phyloP scores from a whole-genome alignment of 441 rosid species.

The Erodium texanum region DNA sequence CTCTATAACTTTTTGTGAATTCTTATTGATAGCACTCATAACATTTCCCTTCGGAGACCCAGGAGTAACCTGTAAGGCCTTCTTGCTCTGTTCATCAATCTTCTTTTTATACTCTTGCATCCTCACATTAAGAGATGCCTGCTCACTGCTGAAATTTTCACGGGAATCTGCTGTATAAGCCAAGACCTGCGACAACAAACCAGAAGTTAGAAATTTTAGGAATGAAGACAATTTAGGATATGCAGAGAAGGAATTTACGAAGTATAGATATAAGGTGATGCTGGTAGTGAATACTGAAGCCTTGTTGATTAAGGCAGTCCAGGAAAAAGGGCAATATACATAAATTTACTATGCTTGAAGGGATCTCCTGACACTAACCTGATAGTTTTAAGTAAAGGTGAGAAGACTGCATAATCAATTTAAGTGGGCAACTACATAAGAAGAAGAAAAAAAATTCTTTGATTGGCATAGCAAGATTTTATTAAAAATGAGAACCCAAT shows the following conservation, averaged over 20 bases:
- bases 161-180: conserved; percentile 92
- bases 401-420: not conserved
- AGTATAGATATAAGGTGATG: not conserved
- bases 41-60: conserved; percentile 97
- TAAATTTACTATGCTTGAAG: not conserved
- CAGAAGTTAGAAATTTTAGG: conserved; percentile 4
- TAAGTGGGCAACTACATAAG: not conserved
- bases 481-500: no score
- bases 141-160: conserved; percentile 92
- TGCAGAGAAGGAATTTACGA: not conserved
- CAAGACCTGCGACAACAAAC: conserved; percentile 52
- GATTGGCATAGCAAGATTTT: no score
- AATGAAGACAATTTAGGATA: conserved; percentile 2
- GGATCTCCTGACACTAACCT: not conserved
- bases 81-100: conserved; percentile 87
- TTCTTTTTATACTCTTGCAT: conserved; percentile 98
- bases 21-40: conserved; percentile 89
- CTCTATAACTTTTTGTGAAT: conserved; percentile 98
- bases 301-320: not conserved
- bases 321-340: not conserved
- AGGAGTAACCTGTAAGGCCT: conserved; percentile 73
- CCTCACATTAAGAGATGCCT: conserved; percentile 85
- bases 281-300: not conserved
- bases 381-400: not conserved
- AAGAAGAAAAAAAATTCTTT: no score